Evolutionary conservation across 2,329 filamentous ascomycete genomes (phyloP).

Genomic region (Cadophora sp.): DNA sequence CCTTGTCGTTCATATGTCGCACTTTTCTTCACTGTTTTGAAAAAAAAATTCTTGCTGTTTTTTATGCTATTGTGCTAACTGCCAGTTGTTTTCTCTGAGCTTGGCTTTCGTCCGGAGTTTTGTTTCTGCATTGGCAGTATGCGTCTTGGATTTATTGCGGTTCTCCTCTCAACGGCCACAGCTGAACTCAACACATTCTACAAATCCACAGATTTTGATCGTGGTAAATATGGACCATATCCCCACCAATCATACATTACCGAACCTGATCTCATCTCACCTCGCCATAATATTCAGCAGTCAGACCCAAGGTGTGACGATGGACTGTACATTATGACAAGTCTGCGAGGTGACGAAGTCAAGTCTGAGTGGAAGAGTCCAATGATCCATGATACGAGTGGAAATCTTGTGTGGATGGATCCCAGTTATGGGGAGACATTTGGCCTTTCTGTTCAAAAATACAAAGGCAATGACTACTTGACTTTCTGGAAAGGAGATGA

Average conservation of each 20-base stretch:
- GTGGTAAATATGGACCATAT: conserved; percentile 46
- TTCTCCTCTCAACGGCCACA: background rate
- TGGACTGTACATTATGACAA: conserved; percentile 28
- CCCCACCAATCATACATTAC: conserved; percentile 46
- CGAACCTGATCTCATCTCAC: conserved; percentile 37
- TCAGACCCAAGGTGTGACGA: conserved; percentile 25
- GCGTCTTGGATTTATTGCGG: background rate
- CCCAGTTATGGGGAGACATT: conserved; percentile 25
- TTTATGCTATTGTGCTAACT: too few relatives aligned
- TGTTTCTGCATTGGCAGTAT: background rate
- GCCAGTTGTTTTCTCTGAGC: too few relatives aligned
- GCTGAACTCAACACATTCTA: background rate
- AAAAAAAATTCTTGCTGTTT: too few relatives aligned
- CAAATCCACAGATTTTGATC: conserved; percentile 42
- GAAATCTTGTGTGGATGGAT: conserved; percentile 35
- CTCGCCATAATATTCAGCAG: conserved; percentile 27
- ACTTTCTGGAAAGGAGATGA: conserved; percentile 57
- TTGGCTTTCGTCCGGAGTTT: background rate
- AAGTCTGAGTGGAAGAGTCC: conserved; percentile 27
- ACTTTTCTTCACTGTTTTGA: too few relatives aligned
- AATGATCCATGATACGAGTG: conserved; percentile 30
- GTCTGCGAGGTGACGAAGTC: conserved; percentile 29
- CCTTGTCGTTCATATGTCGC: background rate
- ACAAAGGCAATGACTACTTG: conserved; percentile 52
- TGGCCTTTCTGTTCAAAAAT: conserved; percentile 45